A percentile compares a stretch with the other conserved stretches of the same genome.
phyloP scores from a whole-genome alignment of 2,329 filamentous ascomycete species.

The Neonectria faginata region DNA sequence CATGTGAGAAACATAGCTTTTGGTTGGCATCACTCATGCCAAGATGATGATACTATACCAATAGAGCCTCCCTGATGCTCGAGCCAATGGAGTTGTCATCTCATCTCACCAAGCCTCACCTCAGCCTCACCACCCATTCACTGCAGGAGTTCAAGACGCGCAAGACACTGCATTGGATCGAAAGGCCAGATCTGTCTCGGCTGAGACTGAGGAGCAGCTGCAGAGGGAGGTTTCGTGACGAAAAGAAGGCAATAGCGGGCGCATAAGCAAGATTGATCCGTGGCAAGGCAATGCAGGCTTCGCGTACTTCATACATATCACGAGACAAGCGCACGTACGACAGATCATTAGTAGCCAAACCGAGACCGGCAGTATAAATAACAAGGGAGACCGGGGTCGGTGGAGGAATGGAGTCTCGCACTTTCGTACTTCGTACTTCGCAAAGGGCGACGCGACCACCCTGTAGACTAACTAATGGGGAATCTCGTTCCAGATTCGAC shows the following conservation, averaged over 20 bases:
- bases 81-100: neutral
- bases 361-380: conserved; percentile 9
- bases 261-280: conserved; percentile 22
- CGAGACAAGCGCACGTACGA: conserved; percentile 43
- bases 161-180: neutral
- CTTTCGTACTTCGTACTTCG: conserved; percentile 2
- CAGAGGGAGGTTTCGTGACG: neutral
- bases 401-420: conserved; percentile 3
- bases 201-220: conserved; percentile 19
- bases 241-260: conserved; percentile 2
- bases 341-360: neutral
- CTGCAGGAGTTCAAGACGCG: neutral
- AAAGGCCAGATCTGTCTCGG: conserved; percentile 1
- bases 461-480: conserved; percentile 28
- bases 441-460: conserved; percentile 30
- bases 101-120: neutral
- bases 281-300: conserved; percentile 22
- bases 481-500: conserved; percentile 42
- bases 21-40: neutral
- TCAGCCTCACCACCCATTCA: neutral
- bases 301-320: conserved; percentile 7
- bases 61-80: neutral
- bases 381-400: conserved; percentile 25
- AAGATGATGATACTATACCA: neutral
- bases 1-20: neutral